These are phyloP conservation scores for Gypsophila paniculata DNA, from an alignment of 179 eudicot species.

Conservation along the genomic window DNA sequence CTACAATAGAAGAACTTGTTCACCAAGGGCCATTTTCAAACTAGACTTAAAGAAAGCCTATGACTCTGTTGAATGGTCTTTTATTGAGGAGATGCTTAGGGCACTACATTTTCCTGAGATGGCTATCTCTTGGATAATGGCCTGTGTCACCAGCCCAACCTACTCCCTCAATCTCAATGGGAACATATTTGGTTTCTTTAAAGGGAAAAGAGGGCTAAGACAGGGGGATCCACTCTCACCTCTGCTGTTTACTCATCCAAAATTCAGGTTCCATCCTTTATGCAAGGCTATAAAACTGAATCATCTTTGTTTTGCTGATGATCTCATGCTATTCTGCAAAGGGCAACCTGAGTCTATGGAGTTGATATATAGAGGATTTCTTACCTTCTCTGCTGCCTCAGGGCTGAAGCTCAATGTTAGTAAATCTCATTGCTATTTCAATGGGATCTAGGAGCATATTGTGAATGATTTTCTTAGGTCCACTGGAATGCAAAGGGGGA, in stretches of 20 bases:
- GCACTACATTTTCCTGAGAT: neutral
- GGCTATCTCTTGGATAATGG: neutral
- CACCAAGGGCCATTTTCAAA: neutral
- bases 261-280: neutral
- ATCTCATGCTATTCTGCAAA: neutral
- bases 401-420: neutral
- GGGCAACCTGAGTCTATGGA: neutral
- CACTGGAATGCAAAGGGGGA: too few relatives aligned
- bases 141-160: neutral
- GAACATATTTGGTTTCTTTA: neutral
- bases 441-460: neutral
- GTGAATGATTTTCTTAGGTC: too few relatives aligned
- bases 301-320: neutral
- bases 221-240: neutral
- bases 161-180: neutral
- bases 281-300: neutral
- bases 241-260: too few relatives aligned
- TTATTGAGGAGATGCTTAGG: neutral
- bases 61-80: too few relatives aligned
- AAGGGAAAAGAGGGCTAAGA: neutral
- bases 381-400: neutral
- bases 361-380: neutral
- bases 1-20: neutral
- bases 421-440: neutral
- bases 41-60: too few relatives aligned